Evolutionary conservation across 2,329 filamentous ascomycete species (phyloP).

Genomic region (Trichoderma sp.): DNA sequence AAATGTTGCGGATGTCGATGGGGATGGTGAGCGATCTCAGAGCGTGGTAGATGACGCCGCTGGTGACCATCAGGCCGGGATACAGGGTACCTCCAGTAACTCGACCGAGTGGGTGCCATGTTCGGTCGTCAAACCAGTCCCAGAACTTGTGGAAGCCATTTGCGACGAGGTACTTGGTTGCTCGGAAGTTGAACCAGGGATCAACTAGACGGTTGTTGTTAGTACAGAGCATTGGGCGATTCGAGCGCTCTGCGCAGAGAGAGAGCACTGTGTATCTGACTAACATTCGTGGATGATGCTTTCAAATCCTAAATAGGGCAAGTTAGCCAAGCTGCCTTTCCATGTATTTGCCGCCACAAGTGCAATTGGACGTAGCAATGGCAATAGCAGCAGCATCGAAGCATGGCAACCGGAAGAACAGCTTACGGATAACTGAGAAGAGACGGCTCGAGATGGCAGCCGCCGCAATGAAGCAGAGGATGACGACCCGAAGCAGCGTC

Average conservation of each 20-base stretch:
- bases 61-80: conserved; percentile 98
- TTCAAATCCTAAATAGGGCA: conserved; percentile 69
- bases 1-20: conserved; percentile 98
- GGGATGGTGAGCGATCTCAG: conserved; percentile 86
- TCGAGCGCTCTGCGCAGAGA: neutral
- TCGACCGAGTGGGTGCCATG: conserved; percentile 97
- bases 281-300: conserved; percentile 99
- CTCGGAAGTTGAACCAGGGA: conserved; percentile 99
- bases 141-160: conserved; percentile 99
- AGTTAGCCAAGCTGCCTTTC: conserved; percentile 31
- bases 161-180: conserved; percentile 94
- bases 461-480: conserved; percentile 85
- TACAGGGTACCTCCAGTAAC: conserved; percentile 99
- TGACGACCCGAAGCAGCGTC: conserved; percentile 81
- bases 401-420: conserved; percentile 2
- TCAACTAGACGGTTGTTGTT: conserved; percentile 63
- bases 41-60: conserved; percentile 91
- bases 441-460: conserved; percentile 90
- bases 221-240: conserved; percentile 5
- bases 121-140: conserved; percentile 99
- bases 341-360: neutral
- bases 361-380: conserved; percentile 8
- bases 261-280: conserved; percentile 38
- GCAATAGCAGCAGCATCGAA: neutral
- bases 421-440: conserved; percentile 96